Conservation (phyloP, 805 yeast genomes). For the Kazachstania bromeliacearum region DNA sequence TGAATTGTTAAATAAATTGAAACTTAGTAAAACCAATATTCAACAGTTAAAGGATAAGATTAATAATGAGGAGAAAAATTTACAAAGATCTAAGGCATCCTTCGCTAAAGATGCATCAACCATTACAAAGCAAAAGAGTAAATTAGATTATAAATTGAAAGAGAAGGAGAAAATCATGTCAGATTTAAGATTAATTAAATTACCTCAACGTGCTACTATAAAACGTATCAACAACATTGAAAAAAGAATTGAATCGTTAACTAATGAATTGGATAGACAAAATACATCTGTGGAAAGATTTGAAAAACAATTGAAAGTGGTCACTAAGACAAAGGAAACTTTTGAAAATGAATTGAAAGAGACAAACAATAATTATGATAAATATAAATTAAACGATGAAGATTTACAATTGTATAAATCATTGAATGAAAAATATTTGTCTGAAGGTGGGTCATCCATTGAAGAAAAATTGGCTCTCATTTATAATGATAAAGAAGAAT, state of each 20-base stretch:
- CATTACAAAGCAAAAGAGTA: slow-evolving; percentile 33
- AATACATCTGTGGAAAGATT: slow-evolving; percentile 33
- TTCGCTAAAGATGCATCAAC: slow-evolving; percentile 40
- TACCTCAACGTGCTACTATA: slow-evolving; percentile 41
- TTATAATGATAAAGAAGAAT: slow-evolving; percentile 37
- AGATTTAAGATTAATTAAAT: slow-evolving; percentile 51
- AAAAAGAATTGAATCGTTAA: slow-evolving; percentile 41
- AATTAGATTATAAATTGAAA: slow-evolving; percentile 30
- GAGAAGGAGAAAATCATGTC: slow-evolving; percentile 37
- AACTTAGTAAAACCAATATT: slow-evolving; percentile 21
- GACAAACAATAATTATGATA: slow-evolving; percentile 21
- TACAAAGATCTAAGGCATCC: slow-evolving; percentile 33
- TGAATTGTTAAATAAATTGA: slow-evolving; percentile 17
- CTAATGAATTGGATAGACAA: slow-evolving; percentile 47
- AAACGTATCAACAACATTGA: slow-evolving; percentile 40
- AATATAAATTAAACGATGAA: slow-evolving; percentile 36
- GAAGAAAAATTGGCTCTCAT: slow-evolving; percentile 39
- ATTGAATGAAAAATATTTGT: slow-evolving; percentile 47
- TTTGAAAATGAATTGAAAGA: slow-evolving; percentile 29
- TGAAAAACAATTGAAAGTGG: slow-evolving; percentile 39
- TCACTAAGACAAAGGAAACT: slow-evolving; percentile 32
- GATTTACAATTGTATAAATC: slow-evolving; percentile 49
- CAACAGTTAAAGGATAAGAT: slow-evolving; percentile 30
- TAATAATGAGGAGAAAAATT: slow-evolving; percentile 29
- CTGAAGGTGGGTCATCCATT: slow-evolving; percentile 52